A percentile compares a stretch with the other conserved stretches of the same genome.
phyloP scores from a whole-genome alignment of 2,329 filamentous ascomycete species.

The Aspergillus sp. region DNA sequence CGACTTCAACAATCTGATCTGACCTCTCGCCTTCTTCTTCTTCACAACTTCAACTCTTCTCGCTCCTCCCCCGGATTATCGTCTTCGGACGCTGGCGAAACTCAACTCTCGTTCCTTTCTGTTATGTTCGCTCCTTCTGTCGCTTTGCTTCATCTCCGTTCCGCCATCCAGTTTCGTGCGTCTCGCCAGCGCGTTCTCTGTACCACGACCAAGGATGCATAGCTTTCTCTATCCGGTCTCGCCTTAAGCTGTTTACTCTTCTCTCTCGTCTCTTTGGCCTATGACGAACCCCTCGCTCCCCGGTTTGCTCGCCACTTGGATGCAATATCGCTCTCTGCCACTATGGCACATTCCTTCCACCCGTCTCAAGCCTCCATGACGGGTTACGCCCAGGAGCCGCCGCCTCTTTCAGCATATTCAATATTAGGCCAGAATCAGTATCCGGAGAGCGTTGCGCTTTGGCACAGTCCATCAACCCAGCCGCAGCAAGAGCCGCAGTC shows the following conservation, averaged over 20 bases:
- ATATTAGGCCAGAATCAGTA: conserved; percentile 38
- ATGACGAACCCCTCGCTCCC: conserved; percentile 16
- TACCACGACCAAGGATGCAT: conserved; percentile 4
- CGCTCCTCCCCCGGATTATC: background rate
- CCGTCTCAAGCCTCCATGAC: conserved; percentile 31
- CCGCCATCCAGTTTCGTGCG: background rate
- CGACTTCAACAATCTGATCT: conserved; percentile 7
- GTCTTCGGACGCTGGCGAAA: background rate
- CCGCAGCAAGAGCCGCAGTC: conserved; percentile 10
- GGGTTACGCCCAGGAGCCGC: conserved; percentile 25
- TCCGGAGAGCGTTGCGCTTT: conserved; percentile 45
- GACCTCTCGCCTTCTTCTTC: background rate
- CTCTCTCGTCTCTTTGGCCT: conserved; percentile 12
- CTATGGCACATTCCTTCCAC: conserved; percentile 33
- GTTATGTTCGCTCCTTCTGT: conserved; percentile 16
- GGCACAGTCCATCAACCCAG: conserved; percentile 38
- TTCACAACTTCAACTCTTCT: background rate
- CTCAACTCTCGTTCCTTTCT: conserved; percentile 8
- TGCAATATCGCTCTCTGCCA: conserved; percentile 19
- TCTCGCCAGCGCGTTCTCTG: conserved; percentile 1
- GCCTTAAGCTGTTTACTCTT: background rate
- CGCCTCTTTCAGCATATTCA: conserved; percentile 32
- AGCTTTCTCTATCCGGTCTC: conserved; percentile 4
- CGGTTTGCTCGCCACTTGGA: conserved; percentile 14
- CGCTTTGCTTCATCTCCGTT: background rate